phyloP scores from a whole-genome alignment of 768 basidiomycete genomes.

The Pleurotus giganteus region DNA sequence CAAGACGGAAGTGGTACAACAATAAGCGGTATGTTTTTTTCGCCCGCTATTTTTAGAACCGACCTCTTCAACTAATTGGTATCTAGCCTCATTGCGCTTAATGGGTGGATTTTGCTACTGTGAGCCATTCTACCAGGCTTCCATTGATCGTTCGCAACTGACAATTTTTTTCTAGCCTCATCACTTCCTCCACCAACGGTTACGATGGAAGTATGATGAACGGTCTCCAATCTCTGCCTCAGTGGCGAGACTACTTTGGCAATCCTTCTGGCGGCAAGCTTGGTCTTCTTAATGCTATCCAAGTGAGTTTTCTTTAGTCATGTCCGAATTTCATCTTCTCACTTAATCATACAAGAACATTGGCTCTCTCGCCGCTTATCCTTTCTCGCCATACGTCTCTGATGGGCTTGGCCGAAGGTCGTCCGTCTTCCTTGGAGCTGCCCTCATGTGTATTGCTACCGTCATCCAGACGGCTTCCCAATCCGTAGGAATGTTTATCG shows the following conservation, averaged over 20 bases:
- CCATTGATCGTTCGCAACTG: not conserved
- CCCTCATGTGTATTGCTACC: conserved; percentile 68
- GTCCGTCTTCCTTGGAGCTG: conserved; percentile 65
- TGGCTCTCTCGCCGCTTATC: conserved; percentile 64
- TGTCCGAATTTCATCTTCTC: not conserved
- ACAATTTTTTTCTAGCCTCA: conserved; percentile 42
- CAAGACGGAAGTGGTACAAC: conserved; percentile 72
- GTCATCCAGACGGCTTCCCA: conserved; percentile 71
- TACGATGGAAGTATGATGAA: conserved; percentile 84
- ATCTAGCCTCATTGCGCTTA: conserved; percentile 54
- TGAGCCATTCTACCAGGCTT: conserved; percentile 27
- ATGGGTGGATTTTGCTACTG: conserved; percentile 71
- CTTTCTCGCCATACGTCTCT: conserved; percentile 68
- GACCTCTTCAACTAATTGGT: not conserved
- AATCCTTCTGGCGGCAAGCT: conserved; percentile 56
- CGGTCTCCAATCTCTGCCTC: conserved; percentile 64
- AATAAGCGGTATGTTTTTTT: conserved; percentile 55
- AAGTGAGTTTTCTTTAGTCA: conserved; percentile 50
- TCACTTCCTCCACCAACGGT: conserved; percentile 74
- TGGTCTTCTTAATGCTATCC: conserved; percentile 73
- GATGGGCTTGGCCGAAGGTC: conserved; percentile 69
- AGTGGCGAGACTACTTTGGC: conserved; percentile 64
- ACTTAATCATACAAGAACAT: conserved; percentile 48
- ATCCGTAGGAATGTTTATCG: conserved; percentile 77
- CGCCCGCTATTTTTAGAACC: not conserved